Conservation (phyloP, 441 rosid genomes). For the Jatropha podagrica region DNA sequence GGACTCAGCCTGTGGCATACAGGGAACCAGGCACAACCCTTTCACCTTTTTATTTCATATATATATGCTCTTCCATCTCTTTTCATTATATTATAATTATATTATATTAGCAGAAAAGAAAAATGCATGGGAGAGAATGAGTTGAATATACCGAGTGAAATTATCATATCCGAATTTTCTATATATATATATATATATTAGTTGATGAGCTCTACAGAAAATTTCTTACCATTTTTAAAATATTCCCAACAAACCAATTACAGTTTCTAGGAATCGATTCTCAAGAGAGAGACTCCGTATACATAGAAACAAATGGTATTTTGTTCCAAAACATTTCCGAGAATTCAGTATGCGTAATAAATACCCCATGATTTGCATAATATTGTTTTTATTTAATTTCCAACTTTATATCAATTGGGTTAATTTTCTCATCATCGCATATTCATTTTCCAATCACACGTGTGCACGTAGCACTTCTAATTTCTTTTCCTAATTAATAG, state of each 20-base stretch:
- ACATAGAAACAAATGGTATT: no score
- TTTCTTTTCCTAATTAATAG: no score
- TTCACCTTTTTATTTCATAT: slow-evolving; percentile 10
- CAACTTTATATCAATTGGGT: no score
- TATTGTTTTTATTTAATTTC: no score
- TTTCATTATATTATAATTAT: neutral
- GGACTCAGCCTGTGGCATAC: slow-evolving; percentile 56
- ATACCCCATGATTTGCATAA: no score
- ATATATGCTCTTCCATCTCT: neutral
- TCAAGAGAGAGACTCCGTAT: neutral
- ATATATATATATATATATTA: neutral
- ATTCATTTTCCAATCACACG: no score
- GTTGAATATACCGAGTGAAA: neutral
- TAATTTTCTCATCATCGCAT: no score
- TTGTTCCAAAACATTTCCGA: no score
- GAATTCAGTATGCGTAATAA: no score
- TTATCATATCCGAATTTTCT: neutral
- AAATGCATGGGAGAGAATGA: neutral
- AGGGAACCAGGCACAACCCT: slow-evolving; percentile 69
- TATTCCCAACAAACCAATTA: neutral
- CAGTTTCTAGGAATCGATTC: neutral
- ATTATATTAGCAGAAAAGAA: neutral
- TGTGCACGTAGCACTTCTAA: no score
- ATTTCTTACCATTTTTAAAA: slow-evolving; percentile 8
- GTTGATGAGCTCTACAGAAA: neutral